phyloP scores from a whole-genome alignment of 495 filamentous ascomycete species.

The Daldinia vernicosa region DNA sequence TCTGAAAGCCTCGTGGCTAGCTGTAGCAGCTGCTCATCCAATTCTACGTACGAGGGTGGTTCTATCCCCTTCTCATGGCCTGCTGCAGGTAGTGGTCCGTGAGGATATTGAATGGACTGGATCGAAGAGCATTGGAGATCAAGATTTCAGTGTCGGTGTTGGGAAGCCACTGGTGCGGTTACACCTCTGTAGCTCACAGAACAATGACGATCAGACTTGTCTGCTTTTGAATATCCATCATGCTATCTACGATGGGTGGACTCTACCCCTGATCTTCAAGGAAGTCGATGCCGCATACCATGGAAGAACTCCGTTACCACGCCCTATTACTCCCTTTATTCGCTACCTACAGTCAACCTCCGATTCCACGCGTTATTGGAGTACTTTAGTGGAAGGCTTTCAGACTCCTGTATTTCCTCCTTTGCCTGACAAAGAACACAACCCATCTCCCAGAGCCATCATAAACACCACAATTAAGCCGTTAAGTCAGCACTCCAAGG shows the following conservation, averaged over 20 bases:
- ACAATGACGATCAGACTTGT: background rate
- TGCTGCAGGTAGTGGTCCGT: background rate
- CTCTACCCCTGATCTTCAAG: background rate
- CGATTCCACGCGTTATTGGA: background rate
- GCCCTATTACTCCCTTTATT: no score
- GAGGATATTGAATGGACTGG: background rate
- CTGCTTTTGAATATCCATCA: background rate
- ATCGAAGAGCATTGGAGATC: background rate
- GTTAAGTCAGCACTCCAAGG: background rate
- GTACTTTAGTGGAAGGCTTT: no score
- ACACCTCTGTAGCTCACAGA: background rate
- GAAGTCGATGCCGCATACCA: background rate
- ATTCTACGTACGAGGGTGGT: background rate
- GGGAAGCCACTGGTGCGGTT: background rate
- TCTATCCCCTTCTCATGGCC: no score
- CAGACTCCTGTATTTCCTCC: no score
- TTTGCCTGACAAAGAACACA: no score
- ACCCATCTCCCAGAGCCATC: no score
- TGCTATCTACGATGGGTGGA: background rate
- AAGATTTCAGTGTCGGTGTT: background rate
- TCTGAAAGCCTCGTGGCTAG: background rate
- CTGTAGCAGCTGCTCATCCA: background rate
- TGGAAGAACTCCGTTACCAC: no score
- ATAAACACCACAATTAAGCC: no score
- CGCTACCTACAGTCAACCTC: background rate